Evolutionary conservation across 345 rosid species (phyloP).

Genomic region (Heritiera fomes): DNA sequence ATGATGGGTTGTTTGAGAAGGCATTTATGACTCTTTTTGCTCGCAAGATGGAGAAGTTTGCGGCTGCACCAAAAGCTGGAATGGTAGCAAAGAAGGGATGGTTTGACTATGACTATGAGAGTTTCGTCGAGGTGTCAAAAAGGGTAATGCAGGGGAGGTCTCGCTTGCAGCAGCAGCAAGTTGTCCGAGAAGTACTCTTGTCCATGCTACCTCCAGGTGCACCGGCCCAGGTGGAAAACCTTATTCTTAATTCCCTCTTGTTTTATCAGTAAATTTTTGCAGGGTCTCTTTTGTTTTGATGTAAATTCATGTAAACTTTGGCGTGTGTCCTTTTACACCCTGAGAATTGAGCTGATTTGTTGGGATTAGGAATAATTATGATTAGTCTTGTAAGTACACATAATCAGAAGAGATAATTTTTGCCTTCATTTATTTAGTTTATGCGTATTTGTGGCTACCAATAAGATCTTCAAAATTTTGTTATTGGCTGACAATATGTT

Average conservation of each 20-base stretch:
- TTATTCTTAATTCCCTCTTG: background rate
- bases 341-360: background rate
- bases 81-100: constrained; percentile 42
- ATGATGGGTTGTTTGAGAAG: constrained; percentile 75
- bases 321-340: background rate
- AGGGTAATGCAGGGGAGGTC: constrained; percentile 84
- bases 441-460: background rate
- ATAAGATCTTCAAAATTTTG: background rate
- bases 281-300: background rate
- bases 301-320: background rate
- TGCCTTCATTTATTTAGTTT: background rate
- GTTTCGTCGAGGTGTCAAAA: constrained; percentile 80
- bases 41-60: constrained; percentile 86
- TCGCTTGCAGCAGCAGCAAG: constrained; percentile 74
- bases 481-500: background rate
- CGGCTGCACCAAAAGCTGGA: constrained; percentile 33
- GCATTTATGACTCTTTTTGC: constrained; percentile 86
- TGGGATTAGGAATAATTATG: background rate
- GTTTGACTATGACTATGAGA: constrained; percentile 70
- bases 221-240: constrained; percentile 62
- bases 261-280: background rate
- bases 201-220: constrained; percentile 98
- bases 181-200: constrained; percentile 82
- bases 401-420: background rate
- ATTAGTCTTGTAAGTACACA: background rate